Evolutionary conservation across 1,139 yeast species (phyloP), one percentile per base, ranked within the genome.

Genomic region (Arxiozyma heterogenica): DNA sequence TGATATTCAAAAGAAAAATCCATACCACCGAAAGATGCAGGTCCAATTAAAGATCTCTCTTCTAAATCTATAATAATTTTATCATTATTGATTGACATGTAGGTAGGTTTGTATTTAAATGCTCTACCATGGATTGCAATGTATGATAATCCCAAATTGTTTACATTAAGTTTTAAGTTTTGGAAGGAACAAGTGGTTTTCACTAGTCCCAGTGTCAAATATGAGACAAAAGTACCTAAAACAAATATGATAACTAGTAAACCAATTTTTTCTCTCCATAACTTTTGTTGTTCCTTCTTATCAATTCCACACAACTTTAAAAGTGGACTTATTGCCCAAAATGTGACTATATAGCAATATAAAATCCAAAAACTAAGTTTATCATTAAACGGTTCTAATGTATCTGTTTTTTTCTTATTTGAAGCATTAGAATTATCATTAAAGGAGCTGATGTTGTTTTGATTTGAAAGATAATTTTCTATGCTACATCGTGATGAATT

Each of bases 211-310:
- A 91, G 91, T 2, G 96, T 89, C 59, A 91, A 75, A 67, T 78
- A 93, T 1, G 95, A 96, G 48, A 90, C 87, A 58, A 86, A 71
- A 0, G 90, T 82, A 53, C 94, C 97, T 54, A 87, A 73, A 62
- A 80, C 80, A 41, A 85, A 63, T 63, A 93, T 89, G 57, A 90
- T 77, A 1, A 94, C 78, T 53, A 93, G 77, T 53, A 93, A 77
- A 1, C 89, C 98, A 49, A 91, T 85, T 68, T 93, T 93, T 68
- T 93, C 98, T 68, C 98, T 79, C 98, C 98, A 93, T 0, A 98
- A 98, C 75, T 82, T 82, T 68, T 90, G 97, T 59, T 96, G 81
- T 50, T 83, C 91, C 62, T 82, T 81, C 34, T 87, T 83, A 46
- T 78, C 78, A 77, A 91, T 78, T 4, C 98, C 98, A 70, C 81